These are phyloP conservation scores for Protomyces macrosporus DNA, from an alignment of 1,139 yeast species.

Conservation along the genomic window DNA sequence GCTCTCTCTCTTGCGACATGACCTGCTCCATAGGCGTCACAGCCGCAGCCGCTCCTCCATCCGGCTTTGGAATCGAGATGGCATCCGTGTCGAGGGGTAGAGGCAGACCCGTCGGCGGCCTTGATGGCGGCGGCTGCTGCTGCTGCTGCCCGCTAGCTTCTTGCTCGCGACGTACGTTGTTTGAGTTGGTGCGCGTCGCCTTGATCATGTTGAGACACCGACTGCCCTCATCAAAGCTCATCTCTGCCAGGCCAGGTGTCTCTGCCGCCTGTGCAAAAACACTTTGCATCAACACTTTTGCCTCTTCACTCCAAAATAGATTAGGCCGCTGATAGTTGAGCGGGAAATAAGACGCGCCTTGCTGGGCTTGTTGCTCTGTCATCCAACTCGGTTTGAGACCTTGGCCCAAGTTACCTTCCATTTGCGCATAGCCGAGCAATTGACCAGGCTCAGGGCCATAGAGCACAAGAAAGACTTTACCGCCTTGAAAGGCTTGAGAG, in stretches of 20 bases:
- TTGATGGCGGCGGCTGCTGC: neutral
- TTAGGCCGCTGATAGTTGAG: neutral
- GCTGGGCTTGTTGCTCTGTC: neutral
- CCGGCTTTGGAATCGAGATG: too few species aligned
- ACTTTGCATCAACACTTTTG: neutral
- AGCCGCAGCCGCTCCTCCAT: neutral
- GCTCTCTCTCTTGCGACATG: neutral
- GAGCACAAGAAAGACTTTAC: neutral
- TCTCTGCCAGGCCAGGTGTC: neutral
- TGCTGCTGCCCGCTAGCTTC: too few species aligned
- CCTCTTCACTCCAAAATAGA: neutral
- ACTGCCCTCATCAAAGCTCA: neutral
- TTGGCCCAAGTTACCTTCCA: neutral
- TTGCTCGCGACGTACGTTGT: neutral
- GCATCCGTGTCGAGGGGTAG: neutral
- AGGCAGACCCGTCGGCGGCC: neutral
- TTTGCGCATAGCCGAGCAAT: neutral
- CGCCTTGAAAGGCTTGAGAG: neutral
- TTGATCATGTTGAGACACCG: neutral
- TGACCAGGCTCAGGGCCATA: neutral
- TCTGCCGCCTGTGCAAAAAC: neutral
- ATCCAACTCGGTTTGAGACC: neutral
- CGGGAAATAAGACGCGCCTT: neutral
- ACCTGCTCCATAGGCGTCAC: neutral
- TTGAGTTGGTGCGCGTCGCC: neutral